These are phyloP conservation scores for Rubroshorea leprosula DNA, from an alignment of 345 rosid species.

Conservation along the genomic window DNA sequence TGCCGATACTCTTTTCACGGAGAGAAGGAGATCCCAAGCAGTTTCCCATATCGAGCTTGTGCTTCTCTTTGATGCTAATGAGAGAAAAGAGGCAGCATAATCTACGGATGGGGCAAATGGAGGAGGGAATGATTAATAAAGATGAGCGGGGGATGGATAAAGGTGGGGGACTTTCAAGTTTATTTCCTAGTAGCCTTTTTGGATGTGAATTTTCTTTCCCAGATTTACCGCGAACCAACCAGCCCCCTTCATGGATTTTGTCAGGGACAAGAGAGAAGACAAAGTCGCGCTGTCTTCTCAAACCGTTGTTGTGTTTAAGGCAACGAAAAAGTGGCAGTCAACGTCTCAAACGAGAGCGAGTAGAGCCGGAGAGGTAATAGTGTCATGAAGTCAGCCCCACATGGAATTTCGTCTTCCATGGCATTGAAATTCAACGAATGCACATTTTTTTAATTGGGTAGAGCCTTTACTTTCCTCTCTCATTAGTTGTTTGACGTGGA, in stretches of 20 bases:
- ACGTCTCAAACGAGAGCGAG: neutral
- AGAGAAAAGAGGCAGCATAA: neutral
- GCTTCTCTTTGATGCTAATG: neutral
- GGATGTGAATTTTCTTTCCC: neutral
- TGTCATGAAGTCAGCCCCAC: neutral
- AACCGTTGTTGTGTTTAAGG: too few relatives aligned
- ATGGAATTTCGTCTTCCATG: neutral
- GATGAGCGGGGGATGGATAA: neutral
- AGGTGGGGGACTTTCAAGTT: neutral
- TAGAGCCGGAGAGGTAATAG: neutral
- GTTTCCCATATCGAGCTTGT: constrained; percentile 33
- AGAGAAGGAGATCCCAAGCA: constrained; percentile 25
- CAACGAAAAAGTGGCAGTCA: neutral
- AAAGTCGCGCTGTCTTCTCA: too few relatives aligned
- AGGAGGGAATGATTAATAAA: neutral
- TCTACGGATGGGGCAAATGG: neutral
- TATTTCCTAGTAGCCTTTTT: neutral
- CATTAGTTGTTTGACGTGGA: too few relatives aligned
- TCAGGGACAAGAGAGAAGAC: too few relatives aligned
- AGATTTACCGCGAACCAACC: neutral
- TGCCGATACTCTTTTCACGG: neutral
- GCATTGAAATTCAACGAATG: too few relatives aligned
- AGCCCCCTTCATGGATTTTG: neutral
- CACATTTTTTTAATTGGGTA: too few relatives aligned
- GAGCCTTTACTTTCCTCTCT: too few relatives aligned